A percentile compares a stretch with the other conserved stretches of the same genome.
Conservation (phyloP, 108 stramenopile genomes). For the Pelagomonas calceolata region DNA sequence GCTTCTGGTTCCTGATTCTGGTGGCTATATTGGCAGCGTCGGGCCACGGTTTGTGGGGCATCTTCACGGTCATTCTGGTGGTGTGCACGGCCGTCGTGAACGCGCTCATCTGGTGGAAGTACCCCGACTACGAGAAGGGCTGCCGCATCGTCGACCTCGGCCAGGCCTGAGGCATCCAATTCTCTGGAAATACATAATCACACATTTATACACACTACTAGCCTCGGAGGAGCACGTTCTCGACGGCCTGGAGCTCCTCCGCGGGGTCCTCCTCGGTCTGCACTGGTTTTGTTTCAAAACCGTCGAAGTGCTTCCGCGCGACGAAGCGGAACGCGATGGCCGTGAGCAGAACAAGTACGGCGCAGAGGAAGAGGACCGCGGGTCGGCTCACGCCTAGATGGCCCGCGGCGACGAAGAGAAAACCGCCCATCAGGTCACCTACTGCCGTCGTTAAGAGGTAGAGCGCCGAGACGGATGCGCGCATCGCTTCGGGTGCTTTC, state of each 20-base stretch:
- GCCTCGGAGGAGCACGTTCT: too few species aligned
- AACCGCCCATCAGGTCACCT: slow-evolving; percentile 47
- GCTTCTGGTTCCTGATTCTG: neutral
- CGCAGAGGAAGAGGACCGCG: slow-evolving; percentile 3
- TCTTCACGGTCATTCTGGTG: neutral
- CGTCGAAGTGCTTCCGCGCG: neutral
- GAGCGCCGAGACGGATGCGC: slow-evolving; percentile 34
- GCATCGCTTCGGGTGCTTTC: slow-evolving; percentile 37
- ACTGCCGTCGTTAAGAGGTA: slow-evolving; percentile 44
- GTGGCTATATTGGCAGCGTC: neutral
- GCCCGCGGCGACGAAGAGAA: slow-evolving; percentile 14
- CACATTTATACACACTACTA: too few species aligned
- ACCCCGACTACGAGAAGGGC: neutral
- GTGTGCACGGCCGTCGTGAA: neutral
- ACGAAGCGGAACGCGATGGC: neutral
- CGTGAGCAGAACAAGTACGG: neutral
- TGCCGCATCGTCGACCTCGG: neutral
- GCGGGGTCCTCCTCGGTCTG: too few species aligned
- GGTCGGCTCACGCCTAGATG: neutral
- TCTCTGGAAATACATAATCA: too few species aligned
- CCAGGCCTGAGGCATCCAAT: neutral
- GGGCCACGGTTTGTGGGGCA: neutral
- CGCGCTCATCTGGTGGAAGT: neutral
- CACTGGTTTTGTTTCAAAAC: too few species aligned
- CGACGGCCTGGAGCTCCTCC: too few species aligned